Evolutionary conservation across 495 filamentous ascomycete genomes (phyloP), one percentile per base, ranked within the genome.

Genomic region (Haplographium delicatum): DNA sequence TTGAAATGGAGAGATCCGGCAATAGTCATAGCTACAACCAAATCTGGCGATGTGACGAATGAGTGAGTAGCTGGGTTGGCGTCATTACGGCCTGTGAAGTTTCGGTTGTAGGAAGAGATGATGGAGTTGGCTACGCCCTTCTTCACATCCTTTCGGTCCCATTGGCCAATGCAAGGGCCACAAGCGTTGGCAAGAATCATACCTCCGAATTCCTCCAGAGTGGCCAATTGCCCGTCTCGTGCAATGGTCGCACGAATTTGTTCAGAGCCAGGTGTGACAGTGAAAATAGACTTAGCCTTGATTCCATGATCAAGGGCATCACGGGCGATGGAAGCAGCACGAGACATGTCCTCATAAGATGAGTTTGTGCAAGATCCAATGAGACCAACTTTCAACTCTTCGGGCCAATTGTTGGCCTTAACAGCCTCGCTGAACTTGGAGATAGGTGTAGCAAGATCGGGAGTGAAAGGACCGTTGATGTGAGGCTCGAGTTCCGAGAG

Each of bases 291-390:
- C 81, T 95, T 95, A 58, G 94, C 80, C 78, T 95, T 96, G 64
- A 97, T 53, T 56, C 93, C 94, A 66, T 96, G 91, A 72, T 91
- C 70, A 50, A 96, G 79, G 59, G 94, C 94, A 69, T 99, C 89
- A 50, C 83, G 88, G 43, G 91, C 94, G 67, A 99, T 97, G 27
- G 90, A 89, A 46, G 93, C 93, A 62, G 82, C 87, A 56, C 94
- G 89, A 60, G 84, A 87, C 93, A 99, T 97, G 65, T 99, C 93
- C 76, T 99, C 94, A 69, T 99, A 99, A 23, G 91, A 96, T 35
- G 89, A 95, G 81, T 99, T 99, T 60, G 93, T 99, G 86, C 93
- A 99, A 65, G 93, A 97, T 49, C 93, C 93, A 63, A 99, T 91
- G 41, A 91, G 69, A 65, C 94, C 94, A 60, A 95, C 94, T 79